A percentile compares a stretch with the other conserved stretches of the same genome.
Evolutionary conservation across 768 basidiomycete species (phyloP).

Genomic region (Dioszegia hungarica): DNA sequence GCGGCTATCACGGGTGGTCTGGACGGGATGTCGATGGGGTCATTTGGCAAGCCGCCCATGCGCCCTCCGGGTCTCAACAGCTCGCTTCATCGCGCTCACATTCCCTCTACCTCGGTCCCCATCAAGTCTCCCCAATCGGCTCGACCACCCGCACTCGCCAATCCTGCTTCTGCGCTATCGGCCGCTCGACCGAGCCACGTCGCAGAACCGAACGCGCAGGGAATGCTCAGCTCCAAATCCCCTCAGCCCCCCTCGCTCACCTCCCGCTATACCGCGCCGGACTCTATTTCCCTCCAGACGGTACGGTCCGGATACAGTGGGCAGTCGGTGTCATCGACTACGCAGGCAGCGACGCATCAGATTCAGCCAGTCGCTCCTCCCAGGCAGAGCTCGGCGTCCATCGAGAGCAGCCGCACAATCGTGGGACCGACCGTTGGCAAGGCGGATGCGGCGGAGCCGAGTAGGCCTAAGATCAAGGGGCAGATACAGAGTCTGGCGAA

Average conservation of each 20-base stretch:
- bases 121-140: background rate
- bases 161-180: background rate
- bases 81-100: background rate
- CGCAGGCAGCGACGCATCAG: too few species aligned
- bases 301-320: too few species aligned
- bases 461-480: slow-evolving; percentile 66
- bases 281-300: background rate
- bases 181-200: background rate
- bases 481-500: slow-evolving; percentile 87
- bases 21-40: slow-evolving; percentile 29
- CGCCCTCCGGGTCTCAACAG: background rate
- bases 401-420: background rate
- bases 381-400: background rate
- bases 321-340: too few species aligned
- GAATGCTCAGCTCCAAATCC: background rate
- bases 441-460: slow-evolving; percentile 10
- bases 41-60: slow-evolving; percentile 24
- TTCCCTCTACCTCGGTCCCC: background rate
- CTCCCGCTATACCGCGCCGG: background rate
- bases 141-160: background rate
- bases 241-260: background rate
- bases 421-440: background rate
- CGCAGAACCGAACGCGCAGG: background rate
- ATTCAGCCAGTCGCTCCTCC: background rate
- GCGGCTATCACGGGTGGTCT: slow-evolving; percentile 33